Percentiles rank a stretch among this genome's conserved stretches.
These are phyloP conservation scores for Myrica gale DNA, from an alignment of 306 rosid genomes.

Conservation along the genomic window DNA sequence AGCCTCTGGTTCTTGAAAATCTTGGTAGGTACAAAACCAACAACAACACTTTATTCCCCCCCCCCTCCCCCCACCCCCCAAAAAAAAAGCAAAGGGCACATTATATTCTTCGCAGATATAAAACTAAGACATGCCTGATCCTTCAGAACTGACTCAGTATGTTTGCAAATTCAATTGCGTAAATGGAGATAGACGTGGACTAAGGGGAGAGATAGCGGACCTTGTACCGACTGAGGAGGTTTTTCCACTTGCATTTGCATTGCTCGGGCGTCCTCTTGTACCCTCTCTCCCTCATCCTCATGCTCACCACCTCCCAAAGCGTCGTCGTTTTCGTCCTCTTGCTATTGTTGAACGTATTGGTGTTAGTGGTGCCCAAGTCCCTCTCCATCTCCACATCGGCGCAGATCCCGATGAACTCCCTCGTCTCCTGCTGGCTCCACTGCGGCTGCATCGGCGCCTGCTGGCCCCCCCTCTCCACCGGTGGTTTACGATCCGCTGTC, in stretches of 20 bases:
- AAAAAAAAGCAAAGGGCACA: neutral
- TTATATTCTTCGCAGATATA: neutral
- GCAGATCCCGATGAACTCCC: conserved; percentile 68
- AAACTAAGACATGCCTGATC: neutral
- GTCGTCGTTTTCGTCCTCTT: conserved; percentile 23
- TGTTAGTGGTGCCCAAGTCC: neutral
- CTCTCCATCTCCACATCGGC: conserved; percentile 68
- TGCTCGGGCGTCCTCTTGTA: conserved; percentile 76
- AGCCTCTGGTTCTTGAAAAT: no score
- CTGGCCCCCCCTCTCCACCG: neutral
- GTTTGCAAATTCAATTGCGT: neutral
- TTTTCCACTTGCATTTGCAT: conserved; percentile 98
- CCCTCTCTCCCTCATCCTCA: conserved; percentile 61
- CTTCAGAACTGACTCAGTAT: no score
- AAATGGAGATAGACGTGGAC: neutral
- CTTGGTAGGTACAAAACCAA: no score
- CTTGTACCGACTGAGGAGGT: conserved; percentile 91
- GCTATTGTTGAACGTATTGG: neutral
- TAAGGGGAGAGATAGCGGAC: conserved; percentile 27
- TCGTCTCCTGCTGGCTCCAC: conserved; percentile 84
- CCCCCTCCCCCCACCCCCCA: no score
- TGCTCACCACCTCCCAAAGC: conserved; percentile 85
- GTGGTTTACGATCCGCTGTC: neutral
- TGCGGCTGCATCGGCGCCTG: conserved; percentile 42
- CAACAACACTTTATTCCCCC: no score